These are phyloP conservation scores for Bisporella sp. DNA, from an alignment of 2,329 filamentous ascomycete species.

Conservation along the genomic window DNA sequence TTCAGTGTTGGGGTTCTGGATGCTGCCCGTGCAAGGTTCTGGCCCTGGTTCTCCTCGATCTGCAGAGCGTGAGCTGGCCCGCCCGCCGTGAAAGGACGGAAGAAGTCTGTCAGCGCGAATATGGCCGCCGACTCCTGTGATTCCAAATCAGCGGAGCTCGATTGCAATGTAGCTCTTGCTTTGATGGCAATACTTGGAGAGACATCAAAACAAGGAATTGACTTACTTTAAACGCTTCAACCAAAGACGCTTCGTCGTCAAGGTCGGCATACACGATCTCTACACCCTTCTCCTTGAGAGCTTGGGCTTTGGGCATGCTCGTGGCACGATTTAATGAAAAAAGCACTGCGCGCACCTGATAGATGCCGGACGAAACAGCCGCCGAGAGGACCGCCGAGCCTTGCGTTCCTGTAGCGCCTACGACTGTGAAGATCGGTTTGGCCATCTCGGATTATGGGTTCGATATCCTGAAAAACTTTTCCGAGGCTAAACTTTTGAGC, in stretches of 20 bases:
- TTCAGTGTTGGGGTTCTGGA: conserved; percentile 32
- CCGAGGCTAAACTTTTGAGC: too few relatives aligned
- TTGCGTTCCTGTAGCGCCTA: conserved; percentile 42
- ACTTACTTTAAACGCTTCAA: conserved; percentile 31
- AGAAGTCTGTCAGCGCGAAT: conserved; percentile 51
- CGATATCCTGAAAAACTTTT: too few relatives aligned
- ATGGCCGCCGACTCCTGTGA: conserved; percentile 37
- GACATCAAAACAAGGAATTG: neutral
- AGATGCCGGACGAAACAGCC: conserved; percentile 31
- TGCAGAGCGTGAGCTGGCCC: conserved; percentile 29
- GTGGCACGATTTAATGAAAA: conserved; percentile 31
- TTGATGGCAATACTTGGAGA: neutral
- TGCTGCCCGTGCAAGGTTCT: conserved; percentile 36
- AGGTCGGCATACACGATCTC: conserved; percentile 38
- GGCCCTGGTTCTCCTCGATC: conserved; percentile 36
- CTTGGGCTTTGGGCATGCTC: conserved; percentile 33
- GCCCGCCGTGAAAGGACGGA: conserved; percentile 37
- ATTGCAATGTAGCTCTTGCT: neutral
- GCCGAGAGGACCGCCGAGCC: conserved; percentile 39
- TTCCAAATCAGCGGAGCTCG: neutral
- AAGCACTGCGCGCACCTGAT: conserved; percentile 34
- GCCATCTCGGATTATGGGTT: too few relatives aligned
- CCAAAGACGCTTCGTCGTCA: conserved; percentile 32
- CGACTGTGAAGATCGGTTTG: conserved; percentile 28
- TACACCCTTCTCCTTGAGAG: conserved; percentile 31